A percentile compares a stretch with the other conserved stretches of the same genome.
phyloP scores from a whole-genome alignment of 2,329 filamentous ascomycete species.

The Talaromyces islandicus region DNA sequence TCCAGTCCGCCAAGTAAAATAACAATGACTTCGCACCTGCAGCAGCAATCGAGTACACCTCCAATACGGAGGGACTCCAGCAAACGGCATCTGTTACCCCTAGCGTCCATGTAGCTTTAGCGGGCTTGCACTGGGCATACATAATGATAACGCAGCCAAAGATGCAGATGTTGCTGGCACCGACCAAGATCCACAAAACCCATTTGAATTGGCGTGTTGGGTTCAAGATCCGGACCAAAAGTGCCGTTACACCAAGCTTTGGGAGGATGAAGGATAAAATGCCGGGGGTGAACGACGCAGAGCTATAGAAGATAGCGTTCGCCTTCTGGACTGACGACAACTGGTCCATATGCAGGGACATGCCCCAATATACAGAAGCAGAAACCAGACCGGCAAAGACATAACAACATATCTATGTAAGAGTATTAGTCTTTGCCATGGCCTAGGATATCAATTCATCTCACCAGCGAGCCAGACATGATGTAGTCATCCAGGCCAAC shows the following conservation, averaged over 20 bases:
- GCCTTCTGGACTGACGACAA: conserved; percentile 16
- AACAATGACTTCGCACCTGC: conserved; percentile 26
- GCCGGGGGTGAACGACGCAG: conserved; percentile 21
- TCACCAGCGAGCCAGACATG: conserved; percentile 8
- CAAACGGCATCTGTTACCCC: conserved; percentile 27
- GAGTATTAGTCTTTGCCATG: not conserved
- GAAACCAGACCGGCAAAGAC: conserved; percentile 7
- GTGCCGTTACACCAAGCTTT: conserved; percentile 23
- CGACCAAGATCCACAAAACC: conserved; percentile 23
- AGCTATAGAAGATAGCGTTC: conserved; percentile 19
- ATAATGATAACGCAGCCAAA: conserved; percentile 35
- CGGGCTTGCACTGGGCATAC: conserved; percentile 40
- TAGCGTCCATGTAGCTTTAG: conserved; percentile 32
- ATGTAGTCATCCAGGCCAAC: conserved; percentile 11
- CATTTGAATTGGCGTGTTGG: conserved; percentile 15
- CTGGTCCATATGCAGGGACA: not conserved
- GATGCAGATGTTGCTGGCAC: conserved; percentile 24
- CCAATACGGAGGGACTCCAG: conserved; percentile 29
- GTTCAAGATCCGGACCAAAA: conserved; percentile 23
- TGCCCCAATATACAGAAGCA: conserved; percentile 5
- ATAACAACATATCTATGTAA: conserved; percentile 6
- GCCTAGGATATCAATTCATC: not conserved
- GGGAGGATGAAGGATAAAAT: conserved; percentile 24
- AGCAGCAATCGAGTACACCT: conserved; percentile 36
- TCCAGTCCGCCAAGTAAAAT: not conserved